phyloP scores from a whole-genome alignment of 495 filamentous ascomycete genomes.

The Penicillium argentinense region DNA sequence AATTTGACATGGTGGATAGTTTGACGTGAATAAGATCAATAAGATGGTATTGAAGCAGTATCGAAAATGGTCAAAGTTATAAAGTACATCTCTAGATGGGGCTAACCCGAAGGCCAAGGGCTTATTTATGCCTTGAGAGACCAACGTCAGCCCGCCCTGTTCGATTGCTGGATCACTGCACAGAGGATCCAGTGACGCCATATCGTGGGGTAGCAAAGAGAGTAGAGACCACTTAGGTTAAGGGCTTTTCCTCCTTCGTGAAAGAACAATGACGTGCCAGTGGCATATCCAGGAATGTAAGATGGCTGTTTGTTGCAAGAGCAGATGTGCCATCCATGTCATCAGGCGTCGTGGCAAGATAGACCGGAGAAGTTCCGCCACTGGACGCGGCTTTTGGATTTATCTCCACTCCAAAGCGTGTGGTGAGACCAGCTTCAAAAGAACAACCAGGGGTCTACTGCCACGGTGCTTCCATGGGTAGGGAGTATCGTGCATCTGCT shows the following conservation, averaged over 20 bases:
- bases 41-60: background rate
- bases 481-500: no score
- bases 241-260: no score
- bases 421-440: no score
- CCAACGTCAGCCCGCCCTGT: background rate
- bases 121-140: no score
- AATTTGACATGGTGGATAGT: slow-evolving; percentile 56
- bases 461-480: no score
- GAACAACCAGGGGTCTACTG: no score
- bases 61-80: no score
- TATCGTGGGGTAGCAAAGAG: slow-evolving; percentile 10
- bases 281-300: slow-evolving; percentile 2
- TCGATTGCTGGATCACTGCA: slow-evolving; percentile 1
- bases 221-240: background rate
- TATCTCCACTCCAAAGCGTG: no score
- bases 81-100: no score
- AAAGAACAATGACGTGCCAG: slow-evolving; percentile 31
- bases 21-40: background rate
- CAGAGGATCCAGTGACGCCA: slow-evolving; percentile 20
- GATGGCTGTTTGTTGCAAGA: background rate
- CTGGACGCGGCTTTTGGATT: no score
- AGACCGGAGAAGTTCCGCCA: slow-evolving; percentile 5
- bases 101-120: no score
- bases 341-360: slow-evolving; percentile 20
- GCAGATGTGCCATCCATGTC: slow-evolving; percentile 12